Base-by-base conservation (phyloP, 306 rosid species). In the Trichosanthes cucumerina region DNA sequence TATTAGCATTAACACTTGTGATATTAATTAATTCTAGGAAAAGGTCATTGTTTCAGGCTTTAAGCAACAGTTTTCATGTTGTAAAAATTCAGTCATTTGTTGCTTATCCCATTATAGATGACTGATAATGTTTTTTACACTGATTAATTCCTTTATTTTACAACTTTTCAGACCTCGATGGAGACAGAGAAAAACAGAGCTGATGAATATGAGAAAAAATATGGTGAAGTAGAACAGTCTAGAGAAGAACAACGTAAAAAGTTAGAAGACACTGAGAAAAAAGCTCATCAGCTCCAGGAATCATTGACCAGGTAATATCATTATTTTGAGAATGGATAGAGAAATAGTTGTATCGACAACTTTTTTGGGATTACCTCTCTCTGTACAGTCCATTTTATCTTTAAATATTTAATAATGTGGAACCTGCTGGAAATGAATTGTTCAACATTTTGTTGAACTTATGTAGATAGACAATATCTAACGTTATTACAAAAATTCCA, bases 281-380 rank as follows among this genome's bases (percentile, higher is more conserved):
- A 88, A 78, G 89, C 81, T 80, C 96, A 93, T 78, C 97, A 96
- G 84, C 93, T 93, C 59, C 99, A 96, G 84, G 99, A 92, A 89
- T 82, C 93, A 81, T 89, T 88, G 83, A 97, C 91, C 86, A 96
- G 99, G 99, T 93, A 77, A 91, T 86, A 80, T 82, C 78, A 75
- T 79, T 38, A 4, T 85, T 81, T 93, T 85, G 66, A 65, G 81
- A 82, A 62, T 50, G 59, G 78, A 34, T 49, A 62, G 60, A 82
- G 43, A 44, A 63, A 53, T 57, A 70, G 59, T 77, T 24, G 46
- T 14, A 2, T 73, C 15, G 8, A 21, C 9, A 11, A 9, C 26
- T 19, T 65, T 65, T 36, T 63, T 81, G 57, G 92, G 85, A 84
- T 65, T 65, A 14, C 24, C 39, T 34, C 12, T 34, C 12, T 2